Percentiles rank a stretch among this genome's conserved stretches.
Conservation (phyloP, 495 filamentous ascomycete species). For the Melanomma pulvis-pyrius region DNA sequence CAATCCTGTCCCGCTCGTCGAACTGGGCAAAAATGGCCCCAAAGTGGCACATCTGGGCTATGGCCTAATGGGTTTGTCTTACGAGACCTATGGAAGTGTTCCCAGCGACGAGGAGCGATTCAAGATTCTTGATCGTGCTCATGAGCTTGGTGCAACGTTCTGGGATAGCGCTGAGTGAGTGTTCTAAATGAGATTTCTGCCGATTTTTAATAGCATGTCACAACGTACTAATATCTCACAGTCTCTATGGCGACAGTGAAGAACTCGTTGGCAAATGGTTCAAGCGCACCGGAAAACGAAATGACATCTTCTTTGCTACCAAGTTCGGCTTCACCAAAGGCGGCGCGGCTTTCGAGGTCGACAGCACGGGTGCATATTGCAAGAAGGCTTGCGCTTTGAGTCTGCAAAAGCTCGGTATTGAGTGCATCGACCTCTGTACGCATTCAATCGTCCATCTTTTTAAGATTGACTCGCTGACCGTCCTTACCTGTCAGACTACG, state of each 20-base stretch:
- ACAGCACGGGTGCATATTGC: constrained; percentile 52
- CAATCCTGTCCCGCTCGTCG: constrained; percentile 5
- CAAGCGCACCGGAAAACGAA: constrained; percentile 53
- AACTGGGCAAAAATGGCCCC: constrained; percentile 57
- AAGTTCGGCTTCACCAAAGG: constrained; percentile 56
- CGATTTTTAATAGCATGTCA: no score
- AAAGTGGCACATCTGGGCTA: constrained; percentile 56
- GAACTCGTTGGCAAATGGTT: constrained; percentile 63
- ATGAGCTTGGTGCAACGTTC: constrained; percentile 57
- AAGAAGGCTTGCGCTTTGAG: constrained; percentile 51
- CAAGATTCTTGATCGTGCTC: constrained; percentile 55
- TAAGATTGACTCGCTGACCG: not conserved
- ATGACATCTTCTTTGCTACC: constrained; percentile 61
- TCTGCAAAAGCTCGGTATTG: constrained; percentile 48
- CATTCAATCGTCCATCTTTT: not conserved
- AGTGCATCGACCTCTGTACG: constrained; percentile 52
- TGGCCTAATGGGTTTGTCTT: constrained; percentile 57
- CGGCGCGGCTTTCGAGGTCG: constrained; percentile 31
- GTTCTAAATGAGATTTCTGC: not conserved
- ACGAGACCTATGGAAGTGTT: constrained; percentile 45
- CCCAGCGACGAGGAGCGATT: constrained; percentile 55
- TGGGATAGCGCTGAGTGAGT: constrained; percentile 63
- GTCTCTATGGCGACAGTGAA: constrained; percentile 53
- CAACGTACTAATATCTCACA: constrained; percentile 5
- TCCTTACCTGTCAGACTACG: not conserved